Percentiles rank a stretch among this genome's conserved stretches.
phyloP scores from a whole-genome alignment of 2,329 filamentous ascomycete genomes.

The Leptographium procerum region DNA sequence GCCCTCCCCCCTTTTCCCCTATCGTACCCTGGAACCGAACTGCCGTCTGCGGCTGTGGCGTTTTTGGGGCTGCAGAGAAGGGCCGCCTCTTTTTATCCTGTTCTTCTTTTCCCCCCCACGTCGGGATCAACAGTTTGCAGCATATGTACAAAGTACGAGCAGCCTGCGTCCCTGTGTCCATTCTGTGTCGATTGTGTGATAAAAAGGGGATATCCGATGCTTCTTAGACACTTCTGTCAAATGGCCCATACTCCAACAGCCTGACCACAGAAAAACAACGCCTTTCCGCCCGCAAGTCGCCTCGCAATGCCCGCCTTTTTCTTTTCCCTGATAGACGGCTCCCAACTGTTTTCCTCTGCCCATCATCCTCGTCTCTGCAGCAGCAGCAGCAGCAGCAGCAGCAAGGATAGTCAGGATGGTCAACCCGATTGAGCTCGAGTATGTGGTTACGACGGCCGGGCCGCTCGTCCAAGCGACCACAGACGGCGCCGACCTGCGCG shows the following conservation, averaged over 20 bases:
- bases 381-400: background rate
- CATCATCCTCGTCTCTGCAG: background rate
- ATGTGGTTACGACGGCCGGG: background rate
- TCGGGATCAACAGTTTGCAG: background rate
- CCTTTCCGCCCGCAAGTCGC: background rate
- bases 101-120: too few relatives aligned
- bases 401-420: background rate
- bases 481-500: background rate
- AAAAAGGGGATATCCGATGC: too few relatives aligned
- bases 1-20: background rate
- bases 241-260: too few relatives aligned
- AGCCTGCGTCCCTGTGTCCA: background rate
- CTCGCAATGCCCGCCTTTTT: background rate
- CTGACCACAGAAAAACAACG: background rate
- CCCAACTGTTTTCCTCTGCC: too few relatives aligned
- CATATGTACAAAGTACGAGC: background rate
- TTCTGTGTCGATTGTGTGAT: background rate
- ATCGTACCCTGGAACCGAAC: background rate
- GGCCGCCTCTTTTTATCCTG: too few relatives aligned
- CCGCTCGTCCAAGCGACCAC: background rate
- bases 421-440: conserved; percentile 3
- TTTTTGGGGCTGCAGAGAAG: background rate
- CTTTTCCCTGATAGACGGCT: too few relatives aligned
- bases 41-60: background rate
- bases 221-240: too few relatives aligned